phyloP scores from a whole-genome alignment of 495 filamentous ascomycete genomes.

The Aspergillus saccharolyticus region DNA sequence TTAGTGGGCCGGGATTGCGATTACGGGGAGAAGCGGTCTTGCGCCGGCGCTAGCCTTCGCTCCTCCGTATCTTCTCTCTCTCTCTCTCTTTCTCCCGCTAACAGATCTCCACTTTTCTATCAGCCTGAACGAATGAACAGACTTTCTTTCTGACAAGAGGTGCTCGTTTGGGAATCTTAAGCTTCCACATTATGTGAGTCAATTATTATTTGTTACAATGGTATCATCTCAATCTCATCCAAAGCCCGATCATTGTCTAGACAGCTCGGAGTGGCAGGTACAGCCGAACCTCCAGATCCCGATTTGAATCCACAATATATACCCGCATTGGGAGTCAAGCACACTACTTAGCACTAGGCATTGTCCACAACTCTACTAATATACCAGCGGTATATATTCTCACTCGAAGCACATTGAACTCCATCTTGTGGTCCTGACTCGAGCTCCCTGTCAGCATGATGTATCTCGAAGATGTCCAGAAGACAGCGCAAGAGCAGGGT shows the following conservation, averaged over 20 bases:
- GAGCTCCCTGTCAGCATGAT: constrained; percentile 2
- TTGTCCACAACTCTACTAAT: not conserved
- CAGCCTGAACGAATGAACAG: not conserved
- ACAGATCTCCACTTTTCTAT: not conserved
- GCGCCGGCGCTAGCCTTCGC: not conserved
- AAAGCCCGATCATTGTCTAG: not conserved
- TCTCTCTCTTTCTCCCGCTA: not conserved
- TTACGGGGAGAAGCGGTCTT: not conserved
- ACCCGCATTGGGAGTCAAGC: not conserved
- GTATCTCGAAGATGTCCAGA: constrained; percentile 8
- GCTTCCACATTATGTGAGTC: not conserved
- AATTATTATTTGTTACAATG: not conserved
- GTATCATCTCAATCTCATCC: not conserved
- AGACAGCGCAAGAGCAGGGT: constrained; percentile 19
- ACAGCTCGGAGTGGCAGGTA: constrained; percentile 1
- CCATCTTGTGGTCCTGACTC: too few species aligned
- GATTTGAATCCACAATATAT: not conserved
- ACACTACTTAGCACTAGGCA: not conserved
- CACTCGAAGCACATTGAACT: too few species aligned
- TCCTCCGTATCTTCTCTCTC: not conserved
- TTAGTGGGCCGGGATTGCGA: not conserved
- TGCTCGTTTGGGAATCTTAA: not conserved
- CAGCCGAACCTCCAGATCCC: not conserved
- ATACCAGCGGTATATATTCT: too few species aligned
- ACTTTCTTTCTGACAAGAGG: not conserved